Evolutionary conservation across 805 yeast genomes (phyloP).

Genomic region (Wickerhamiella brachini): DNA sequence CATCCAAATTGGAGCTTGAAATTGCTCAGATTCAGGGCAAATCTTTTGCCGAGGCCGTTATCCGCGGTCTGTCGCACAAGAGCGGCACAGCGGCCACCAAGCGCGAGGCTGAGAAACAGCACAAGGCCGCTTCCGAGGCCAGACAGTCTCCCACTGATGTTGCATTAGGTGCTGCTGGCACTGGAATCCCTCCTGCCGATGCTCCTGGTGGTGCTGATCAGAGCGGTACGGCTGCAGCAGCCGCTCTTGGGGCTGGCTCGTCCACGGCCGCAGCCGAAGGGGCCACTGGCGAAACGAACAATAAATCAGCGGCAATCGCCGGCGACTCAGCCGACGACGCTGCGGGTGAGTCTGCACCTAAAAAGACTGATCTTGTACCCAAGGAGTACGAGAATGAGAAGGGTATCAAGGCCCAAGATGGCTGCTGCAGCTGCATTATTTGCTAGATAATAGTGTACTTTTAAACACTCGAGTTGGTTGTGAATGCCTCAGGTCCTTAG

Average conservation of each 20-base stretch:
- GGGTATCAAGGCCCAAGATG: not conserved
- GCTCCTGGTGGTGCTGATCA: slow-evolving; percentile 2
- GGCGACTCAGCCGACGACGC: not conserved
- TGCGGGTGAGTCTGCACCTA: not conserved
- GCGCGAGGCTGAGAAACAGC: not conserved
- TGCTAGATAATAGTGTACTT: no score
- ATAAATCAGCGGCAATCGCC: not conserved
- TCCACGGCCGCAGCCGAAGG: not conserved
- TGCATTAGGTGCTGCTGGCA: slow-evolving; percentile 6
- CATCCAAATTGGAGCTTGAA: slow-evolving; percentile 47
- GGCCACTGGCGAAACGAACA: not conserved
- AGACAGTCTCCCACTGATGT: not conserved
- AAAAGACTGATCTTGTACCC: not conserved
- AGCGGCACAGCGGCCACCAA: slow-evolving; percentile 8
- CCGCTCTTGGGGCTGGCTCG: not conserved
- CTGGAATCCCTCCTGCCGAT: slow-evolving; percentile 6
- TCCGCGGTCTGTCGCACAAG: not conserved
- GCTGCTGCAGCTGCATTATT: slow-evolving; percentile 9
- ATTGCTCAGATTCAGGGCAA: slow-evolving; percentile 57
- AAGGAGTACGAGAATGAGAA: not conserved
- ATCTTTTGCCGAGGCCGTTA: slow-evolving; percentile 38
- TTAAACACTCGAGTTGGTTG: no score
- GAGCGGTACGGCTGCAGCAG: not conserved
- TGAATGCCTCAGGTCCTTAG: no score
- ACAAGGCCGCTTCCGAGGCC: not conserved